Evolutionary conservation across 768 basidiomycete species (phyloP).

Genomic region (Mycena galericulata): DNA sequence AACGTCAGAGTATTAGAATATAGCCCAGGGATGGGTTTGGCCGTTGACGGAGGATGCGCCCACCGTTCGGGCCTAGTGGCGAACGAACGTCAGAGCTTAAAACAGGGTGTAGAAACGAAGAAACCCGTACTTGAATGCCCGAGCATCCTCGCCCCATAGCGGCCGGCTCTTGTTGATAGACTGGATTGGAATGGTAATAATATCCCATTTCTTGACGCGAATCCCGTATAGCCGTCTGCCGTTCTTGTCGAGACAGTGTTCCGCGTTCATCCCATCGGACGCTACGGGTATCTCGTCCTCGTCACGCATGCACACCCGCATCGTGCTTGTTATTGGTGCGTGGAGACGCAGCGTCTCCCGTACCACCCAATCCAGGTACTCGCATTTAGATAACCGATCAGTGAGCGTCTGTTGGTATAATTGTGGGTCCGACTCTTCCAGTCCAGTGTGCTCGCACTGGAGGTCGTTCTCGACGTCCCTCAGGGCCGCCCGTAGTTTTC

Average conservation of each 20-base stretch:
- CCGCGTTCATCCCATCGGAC: constrained; percentile 13
- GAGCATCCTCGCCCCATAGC: constrained; percentile 78
- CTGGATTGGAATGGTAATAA: constrained; percentile 69
- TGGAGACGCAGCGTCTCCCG: constrained; percentile 68
- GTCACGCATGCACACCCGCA: constrained; percentile 61
- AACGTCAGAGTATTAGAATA: constrained; percentile 68
- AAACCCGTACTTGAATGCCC: constrained; percentile 62
- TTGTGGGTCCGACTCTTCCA: constrained; percentile 25
- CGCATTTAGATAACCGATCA: constrained; percentile 52
- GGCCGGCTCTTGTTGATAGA: constrained; percentile 66
- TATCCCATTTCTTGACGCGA: constrained; percentile 60
- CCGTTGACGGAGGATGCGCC: constrained; percentile 52
- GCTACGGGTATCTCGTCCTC: constrained; percentile 66
- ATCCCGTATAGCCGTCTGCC: constrained; percentile 49
- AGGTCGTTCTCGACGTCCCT: constrained; percentile 38
- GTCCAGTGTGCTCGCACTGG: constrained; percentile 35
- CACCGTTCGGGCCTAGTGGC: constrained; percentile 64
- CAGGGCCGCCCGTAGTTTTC: constrained; percentile 59
- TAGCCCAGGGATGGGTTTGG: constrained; percentile 60
- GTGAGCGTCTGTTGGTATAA: constrained; percentile 34
- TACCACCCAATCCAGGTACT: constrained; percentile 72
- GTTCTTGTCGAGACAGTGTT: constrained; percentile 41
- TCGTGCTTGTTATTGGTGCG: constrained; percentile 68
- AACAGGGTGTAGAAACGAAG: constrained; percentile 32
- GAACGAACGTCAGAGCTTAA: constrained; percentile 39